These are phyloP conservation scores for Thraustotheca clavata DNA, from an alignment of 352 stramenopile genomes.

Conservation along the genomic window DNA sequence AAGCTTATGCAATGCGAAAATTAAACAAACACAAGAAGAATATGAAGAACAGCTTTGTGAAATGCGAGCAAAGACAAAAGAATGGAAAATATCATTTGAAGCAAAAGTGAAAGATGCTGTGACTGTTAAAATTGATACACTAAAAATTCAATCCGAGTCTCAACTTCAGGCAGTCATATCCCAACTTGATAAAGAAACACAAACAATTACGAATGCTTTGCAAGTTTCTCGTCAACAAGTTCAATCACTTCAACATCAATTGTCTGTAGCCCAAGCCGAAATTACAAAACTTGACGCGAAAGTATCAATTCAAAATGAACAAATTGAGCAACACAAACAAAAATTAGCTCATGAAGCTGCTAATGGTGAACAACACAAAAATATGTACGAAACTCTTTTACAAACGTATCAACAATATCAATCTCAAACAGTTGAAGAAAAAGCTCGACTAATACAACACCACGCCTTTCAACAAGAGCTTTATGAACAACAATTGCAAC, in stretches of 20 bases:
- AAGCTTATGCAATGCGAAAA: background rate
- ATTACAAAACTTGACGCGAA: background rate
- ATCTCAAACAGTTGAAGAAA: background rate
- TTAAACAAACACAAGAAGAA: background rate
- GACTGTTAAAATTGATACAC: slow-evolving; percentile 3
- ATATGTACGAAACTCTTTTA: slow-evolving; percentile 4
- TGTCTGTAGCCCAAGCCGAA: background rate
- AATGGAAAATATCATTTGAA: slow-evolving; percentile 16
- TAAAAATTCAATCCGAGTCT: slow-evolving; percentile 8
- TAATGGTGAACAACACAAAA: background rate
- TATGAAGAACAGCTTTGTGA: background rate
- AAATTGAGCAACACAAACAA: background rate
- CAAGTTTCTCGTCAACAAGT: background rate
- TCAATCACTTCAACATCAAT: background rate
- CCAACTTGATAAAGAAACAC: slow-evolving; percentile 14
- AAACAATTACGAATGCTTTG: background rate
- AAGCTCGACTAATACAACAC: background rate
- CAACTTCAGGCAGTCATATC: slow-evolving; percentile 8
- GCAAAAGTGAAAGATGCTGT: slow-evolving; percentile 9
- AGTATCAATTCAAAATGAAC: background rate
- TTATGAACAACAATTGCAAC: background rate
- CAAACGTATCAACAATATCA: background rate
- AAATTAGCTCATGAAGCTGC: background rate
- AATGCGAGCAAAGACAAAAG: background rate
- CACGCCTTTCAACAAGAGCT: background rate